Evolutionary conservation across 2,329 filamentous ascomycete genomes (phyloP).

Genomic region (Chaetomiaceae sp.): DNA sequence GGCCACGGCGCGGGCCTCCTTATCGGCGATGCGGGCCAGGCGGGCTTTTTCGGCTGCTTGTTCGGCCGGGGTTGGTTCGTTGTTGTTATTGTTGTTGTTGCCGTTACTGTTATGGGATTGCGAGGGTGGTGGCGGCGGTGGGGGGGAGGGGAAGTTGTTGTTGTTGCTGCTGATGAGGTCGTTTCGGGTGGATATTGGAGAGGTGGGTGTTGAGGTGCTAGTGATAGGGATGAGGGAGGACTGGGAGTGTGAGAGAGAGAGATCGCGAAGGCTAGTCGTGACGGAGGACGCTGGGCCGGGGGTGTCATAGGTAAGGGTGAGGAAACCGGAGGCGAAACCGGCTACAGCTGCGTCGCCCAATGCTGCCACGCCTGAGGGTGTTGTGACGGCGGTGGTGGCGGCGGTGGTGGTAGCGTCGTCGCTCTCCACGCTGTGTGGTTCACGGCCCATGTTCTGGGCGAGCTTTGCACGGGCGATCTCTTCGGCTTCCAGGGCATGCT

Average conservation of each 20-base stretch:
- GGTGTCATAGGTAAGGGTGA: conserved; percentile 20
- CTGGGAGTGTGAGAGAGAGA: conserved; percentile 26
- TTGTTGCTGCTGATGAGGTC: conserved; percentile 7
- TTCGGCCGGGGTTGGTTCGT: conserved; percentile 42
- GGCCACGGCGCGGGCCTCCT: conserved; percentile 50
- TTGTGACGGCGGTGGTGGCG: background rate
- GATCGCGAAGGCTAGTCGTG: conserved; percentile 25
- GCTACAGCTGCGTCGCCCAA: conserved; percentile 20
- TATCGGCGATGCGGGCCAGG: conserved; percentile 53
- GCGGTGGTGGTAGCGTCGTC: conserved; percentile 6
- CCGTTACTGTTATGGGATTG: conserved; percentile 3
- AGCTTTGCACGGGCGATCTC: conserved; percentile 42
- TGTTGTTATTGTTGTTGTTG: conserved; percentile 6
- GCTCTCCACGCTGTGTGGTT: conserved; percentile 21
- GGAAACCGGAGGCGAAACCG: conserved; percentile 22
- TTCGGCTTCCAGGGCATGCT: conserved; percentile 64
- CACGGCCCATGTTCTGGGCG: conserved; percentile 22
- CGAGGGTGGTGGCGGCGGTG: conserved; percentile 20
- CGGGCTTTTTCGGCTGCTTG: conserved; percentile 59
- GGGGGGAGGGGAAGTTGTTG: conserved; percentile 14
- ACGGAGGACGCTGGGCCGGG: conserved; percentile 22
- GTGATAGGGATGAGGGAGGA: conserved; percentile 16
- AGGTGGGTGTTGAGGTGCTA: conserved; percentile 16
- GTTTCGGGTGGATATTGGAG: conserved; percentile 22
- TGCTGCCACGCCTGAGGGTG: conserved; percentile 11